These are phyloP conservation scores for Pythium sp. DNA, from an alignment of 352 stramenopile genomes.

Conservation along the genomic window DNA sequence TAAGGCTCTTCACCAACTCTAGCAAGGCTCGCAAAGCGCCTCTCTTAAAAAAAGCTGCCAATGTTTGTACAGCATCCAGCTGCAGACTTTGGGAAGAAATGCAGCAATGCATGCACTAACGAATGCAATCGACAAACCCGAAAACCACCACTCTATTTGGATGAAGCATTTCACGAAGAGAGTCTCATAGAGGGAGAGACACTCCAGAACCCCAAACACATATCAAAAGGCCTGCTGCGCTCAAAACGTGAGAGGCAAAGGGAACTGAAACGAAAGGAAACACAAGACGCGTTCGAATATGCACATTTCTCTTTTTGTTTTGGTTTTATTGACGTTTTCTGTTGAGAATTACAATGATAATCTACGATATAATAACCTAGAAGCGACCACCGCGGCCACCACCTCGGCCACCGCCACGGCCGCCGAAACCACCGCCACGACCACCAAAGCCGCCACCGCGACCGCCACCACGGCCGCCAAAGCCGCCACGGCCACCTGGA, in stretches of 20 bases:
- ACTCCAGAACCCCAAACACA: background rate
- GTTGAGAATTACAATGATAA: slow-evolving; percentile 29
- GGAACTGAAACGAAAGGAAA: background rate
- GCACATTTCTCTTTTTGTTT: slow-evolving; percentile 11
- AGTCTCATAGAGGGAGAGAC: too few relatives aligned
- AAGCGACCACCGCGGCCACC: slow-evolving; percentile 33
- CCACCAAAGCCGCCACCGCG: slow-evolving; percentile 18
- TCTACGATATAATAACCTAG: slow-evolving; percentile 42
- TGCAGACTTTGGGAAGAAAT: too few relatives aligned
- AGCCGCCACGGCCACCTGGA: slow-evolving; percentile 25
- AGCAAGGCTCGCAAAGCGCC: too few relatives aligned
- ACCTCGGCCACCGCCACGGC: slow-evolving; percentile 30
- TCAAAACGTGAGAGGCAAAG: too few relatives aligned
- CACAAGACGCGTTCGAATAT: slow-evolving; percentile 1
- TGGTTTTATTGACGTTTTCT: slow-evolving; percentile 9
- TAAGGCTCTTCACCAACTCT: too few relatives aligned
- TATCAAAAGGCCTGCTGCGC: background rate
- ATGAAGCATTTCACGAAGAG: too few relatives aligned
- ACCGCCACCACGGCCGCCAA: slow-evolving; percentile 26
- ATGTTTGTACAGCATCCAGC: too few relatives aligned
- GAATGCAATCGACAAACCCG: too few relatives aligned
- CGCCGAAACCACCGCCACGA: slow-evolving; percentile 26
- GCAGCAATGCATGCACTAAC: too few relatives aligned
- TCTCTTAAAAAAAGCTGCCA: too few relatives aligned
- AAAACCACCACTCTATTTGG: too few relatives aligned